Evolutionary conservation across 2,329 filamentous ascomycete species (phyloP), one percentile per base, ranked within the genome.

Genomic region (Raffaelea arxii): DNA sequence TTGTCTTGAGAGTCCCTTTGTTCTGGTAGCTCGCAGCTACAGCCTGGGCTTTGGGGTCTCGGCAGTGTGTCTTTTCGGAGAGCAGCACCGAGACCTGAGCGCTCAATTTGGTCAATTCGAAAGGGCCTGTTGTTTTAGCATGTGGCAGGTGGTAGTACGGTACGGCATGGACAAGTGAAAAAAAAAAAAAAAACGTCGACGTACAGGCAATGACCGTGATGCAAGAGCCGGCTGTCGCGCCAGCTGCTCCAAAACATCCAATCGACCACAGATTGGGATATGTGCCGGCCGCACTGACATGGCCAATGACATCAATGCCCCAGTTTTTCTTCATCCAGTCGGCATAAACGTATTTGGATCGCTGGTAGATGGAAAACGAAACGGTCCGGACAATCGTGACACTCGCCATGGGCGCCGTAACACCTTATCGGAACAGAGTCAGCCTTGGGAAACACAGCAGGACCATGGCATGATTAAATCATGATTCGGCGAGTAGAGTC

Each of bases 81-180:
- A 90, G 78, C 49, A 91, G 69, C 11, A 89, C 84, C 2, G 87
- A 89, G 19, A 92, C 84, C 62, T 94, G 87, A 16, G 87, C 86
- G 61, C 84, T 90, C 49, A 92, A 72, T 64, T 94, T 94, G n/a
- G 86, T 90, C 62, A 94, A 74, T 63, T 94, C 87, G 60, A 94
- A 94, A 1, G 87, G 87, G 59, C 80, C 80, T 84, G 47, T 9
- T n/a, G n/a, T n/a, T n/a, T n/a, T n/a, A n/a, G 21, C 44, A 41
- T 4, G 6, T 7, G 41, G 36, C 30, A 38, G 24, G 11, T 40
- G 7, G 19, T 6, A 16, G 21, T 14, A 25, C 4, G 23, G 14
- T 14, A 22, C 6, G 22, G 12, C 12, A 25, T 37, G 10, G n/a
- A 41, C 24, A 41, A 19, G 27, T 6, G 24, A 22, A 39, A 39